Percentiles rank a stretch among this genome's conserved stretches.
phyloP scores from a whole-genome alignment of 768 basidiomycete species.

The Sarcomyxa edulis region DNA sequence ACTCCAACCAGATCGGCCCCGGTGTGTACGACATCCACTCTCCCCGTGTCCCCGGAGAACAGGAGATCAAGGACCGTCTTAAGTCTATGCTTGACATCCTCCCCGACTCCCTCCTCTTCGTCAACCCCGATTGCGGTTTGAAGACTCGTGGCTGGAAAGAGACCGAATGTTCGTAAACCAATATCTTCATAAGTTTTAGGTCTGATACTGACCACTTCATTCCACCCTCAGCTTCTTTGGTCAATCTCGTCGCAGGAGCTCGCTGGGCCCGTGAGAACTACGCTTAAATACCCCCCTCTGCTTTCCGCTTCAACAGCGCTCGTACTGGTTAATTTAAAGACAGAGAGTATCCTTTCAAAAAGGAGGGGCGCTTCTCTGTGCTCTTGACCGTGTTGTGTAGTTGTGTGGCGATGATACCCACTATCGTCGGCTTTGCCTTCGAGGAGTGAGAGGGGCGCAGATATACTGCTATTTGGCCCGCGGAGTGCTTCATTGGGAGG shows the following conservation, averaged over 20 bases:
- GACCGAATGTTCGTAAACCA: slow-evolving; percentile 75
- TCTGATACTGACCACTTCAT: slow-evolving; percentile 6
- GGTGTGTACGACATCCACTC: slow-evolving; percentile 99
- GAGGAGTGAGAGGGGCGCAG: no score
- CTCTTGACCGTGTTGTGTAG: slow-evolving; percentile 47
- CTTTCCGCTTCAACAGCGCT: slow-evolving; percentile 90
- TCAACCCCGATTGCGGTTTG: slow-evolving; percentile 98
- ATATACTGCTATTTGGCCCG: no score
- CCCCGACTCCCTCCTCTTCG: slow-evolving; percentile 73
- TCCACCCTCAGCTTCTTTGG: slow-evolving; percentile 58
- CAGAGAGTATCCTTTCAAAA: slow-evolving; percentile 12
- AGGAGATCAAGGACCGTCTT: slow-evolving; percentile 94
- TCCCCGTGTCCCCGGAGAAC: slow-evolving; percentile 89
- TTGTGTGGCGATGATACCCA: slow-evolving; percentile 31
- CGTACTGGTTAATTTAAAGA: slow-evolving; percentile 59
- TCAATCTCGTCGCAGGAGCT: slow-evolving; percentile 86
- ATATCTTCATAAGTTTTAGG: slow-evolving; percentile 2
- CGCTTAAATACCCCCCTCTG: slow-evolving; percentile 46
- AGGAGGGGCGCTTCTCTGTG: slow-evolving; percentile 18
- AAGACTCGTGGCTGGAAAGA: slow-evolving; percentile 99
- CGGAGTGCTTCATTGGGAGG: slow-evolving; percentile 31
- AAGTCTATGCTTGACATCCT: slow-evolving; percentile 79
- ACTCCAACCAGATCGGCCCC: slow-evolving; percentile 96
- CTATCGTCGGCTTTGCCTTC: neutral
- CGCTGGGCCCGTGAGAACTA: slow-evolving; percentile 87